These are phyloP conservation scores for Phytopythium vexans DNA, from an alignment of 352 stramenopile species.

Conservation along the genomic window DNA sequence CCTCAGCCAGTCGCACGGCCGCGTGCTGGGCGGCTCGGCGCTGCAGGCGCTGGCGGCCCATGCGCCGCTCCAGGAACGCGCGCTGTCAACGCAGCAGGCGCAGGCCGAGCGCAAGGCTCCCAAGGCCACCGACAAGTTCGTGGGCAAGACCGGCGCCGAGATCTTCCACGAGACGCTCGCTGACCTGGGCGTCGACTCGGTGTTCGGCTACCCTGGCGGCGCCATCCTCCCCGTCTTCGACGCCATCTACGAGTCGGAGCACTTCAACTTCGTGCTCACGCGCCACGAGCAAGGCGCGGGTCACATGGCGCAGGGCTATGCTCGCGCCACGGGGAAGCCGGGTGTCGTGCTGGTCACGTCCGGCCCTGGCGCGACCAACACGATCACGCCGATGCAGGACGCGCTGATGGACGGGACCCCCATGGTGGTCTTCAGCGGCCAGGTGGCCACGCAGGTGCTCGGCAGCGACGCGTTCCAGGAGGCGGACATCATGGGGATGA, in stretches of 20 bases:
- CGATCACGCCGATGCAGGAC: slow-evolving; percentile 92
- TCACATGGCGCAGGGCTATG: slow-evolving; percentile 87
- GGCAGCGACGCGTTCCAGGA: slow-evolving; percentile 93
- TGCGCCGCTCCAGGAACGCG: slow-evolving; percentile 13
- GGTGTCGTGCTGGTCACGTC: slow-evolving; percentile 93
- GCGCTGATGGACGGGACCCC: slow-evolving; percentile 94
- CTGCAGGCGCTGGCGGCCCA: slow-evolving; percentile 11
- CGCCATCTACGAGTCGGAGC: slow-evolving; percentile 89
- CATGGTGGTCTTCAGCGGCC: slow-evolving; percentile 93
- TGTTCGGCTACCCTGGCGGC: slow-evolving; percentile 94
- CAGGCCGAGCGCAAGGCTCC: slow-evolving; percentile 32
- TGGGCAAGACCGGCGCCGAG: slow-evolving; percentile 90
- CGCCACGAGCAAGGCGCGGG: slow-evolving; percentile 81
- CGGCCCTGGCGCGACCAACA: slow-evolving; percentile 92
- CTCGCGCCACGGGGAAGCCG: slow-evolving; percentile 79
- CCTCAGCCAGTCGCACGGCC: slow-evolving; percentile 5
- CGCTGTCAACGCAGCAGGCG: slow-evolving; percentile 33
- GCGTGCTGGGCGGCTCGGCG: not conserved
- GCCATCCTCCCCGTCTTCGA: slow-evolving; percentile 94
- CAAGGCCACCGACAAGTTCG: slow-evolving; percentile 81
- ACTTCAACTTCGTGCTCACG: slow-evolving; percentile 82
- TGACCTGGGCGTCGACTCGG: slow-evolving; percentile 87
- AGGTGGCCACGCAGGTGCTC: slow-evolving; percentile 92
- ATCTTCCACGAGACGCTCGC: slow-evolving; percentile 94
- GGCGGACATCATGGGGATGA: slow-evolving; percentile 84